A percentile compares a stretch with the other conserved stretches of the same genome.
Conservation (phyloP, 75 land plant genomes). For the Selaginella tamariscina region DNA sequence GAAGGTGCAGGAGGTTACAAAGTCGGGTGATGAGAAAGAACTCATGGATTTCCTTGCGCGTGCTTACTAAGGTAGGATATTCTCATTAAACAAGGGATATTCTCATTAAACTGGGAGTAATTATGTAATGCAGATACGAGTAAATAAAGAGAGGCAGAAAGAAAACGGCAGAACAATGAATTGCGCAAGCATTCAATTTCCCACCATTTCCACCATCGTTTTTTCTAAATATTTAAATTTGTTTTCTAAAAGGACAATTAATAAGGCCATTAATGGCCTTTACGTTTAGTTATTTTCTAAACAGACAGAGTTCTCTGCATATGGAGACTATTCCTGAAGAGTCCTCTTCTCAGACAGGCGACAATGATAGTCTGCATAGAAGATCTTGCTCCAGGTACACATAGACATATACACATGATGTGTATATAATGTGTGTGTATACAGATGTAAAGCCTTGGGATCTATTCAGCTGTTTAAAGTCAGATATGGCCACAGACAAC, state of each 20-base stretch:
- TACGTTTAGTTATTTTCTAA: background rate
- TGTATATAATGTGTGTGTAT: background rate
- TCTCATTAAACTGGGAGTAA: background rate
- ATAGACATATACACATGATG: background rate
- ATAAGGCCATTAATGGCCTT: background rate
- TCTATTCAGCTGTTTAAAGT: slow-evolving; percentile 3
- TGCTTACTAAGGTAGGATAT: background rate
- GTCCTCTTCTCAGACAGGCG: background rate
- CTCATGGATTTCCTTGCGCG: slow-evolving; percentile 21
- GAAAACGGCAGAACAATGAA: background rate
- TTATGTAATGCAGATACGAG: background rate
- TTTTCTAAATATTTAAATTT: background rate
- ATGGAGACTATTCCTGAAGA: background rate
- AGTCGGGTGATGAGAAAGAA: slow-evolving; percentile 19
- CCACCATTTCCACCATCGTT: background rate
- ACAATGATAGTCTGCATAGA: background rate
- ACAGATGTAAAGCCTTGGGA: slow-evolving; percentile 5
- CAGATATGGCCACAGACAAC: background rate
- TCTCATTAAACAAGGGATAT: background rate
- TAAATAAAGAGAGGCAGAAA: background rate
- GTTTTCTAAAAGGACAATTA: background rate
- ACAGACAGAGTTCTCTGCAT: background rate
- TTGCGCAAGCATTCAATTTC: background rate
- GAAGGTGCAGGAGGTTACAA: background rate
- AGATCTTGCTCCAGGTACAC: background rate